Evolutionary conservation across 1,284 basidiomycete genomes (phyloP).

Genomic region (Hemileccinum hortonii): DNA sequence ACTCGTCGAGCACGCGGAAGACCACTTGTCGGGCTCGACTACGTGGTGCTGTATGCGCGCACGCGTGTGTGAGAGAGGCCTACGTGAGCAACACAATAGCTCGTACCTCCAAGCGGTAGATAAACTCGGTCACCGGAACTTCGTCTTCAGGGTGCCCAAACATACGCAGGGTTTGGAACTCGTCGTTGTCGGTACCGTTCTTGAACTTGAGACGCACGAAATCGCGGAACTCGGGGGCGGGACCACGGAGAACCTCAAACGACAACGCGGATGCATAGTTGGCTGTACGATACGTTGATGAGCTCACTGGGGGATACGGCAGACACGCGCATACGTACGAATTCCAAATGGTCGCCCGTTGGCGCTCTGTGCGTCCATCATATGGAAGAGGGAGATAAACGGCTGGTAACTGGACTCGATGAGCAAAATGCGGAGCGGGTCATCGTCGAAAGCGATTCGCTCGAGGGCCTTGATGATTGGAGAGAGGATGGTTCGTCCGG

Average conservation of each 20-base stretch:
- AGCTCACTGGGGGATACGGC: neutral
- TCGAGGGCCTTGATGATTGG: conserved; percentile 70
- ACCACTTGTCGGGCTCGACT: conserved; percentile 65
- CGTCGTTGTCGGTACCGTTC: conserved; percentile 66
- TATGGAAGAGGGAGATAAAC: conserved; percentile 81
- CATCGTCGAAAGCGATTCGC: conserved; percentile 72
- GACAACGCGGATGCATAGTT: conserved; percentile 76
- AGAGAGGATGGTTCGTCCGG: conserved; percentile 72
- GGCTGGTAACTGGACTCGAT: conserved; percentile 82
- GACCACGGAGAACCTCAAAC: conserved; percentile 73
- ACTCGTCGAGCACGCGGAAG: conserved; percentile 49
- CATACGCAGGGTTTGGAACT: conserved; percentile 59
- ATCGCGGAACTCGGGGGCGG: conserved; percentile 70
- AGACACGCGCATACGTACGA: conserved; percentile 43
- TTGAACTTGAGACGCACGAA: conserved; percentile 82
- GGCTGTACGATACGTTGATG: conserved; percentile 41
- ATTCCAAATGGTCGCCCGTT: conserved; percentile 60
- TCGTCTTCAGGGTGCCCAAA: conserved; percentile 61
- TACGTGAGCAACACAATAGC: too few species aligned
- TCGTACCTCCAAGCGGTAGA: conserved; percentile 67
- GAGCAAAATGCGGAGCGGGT: conserved; percentile 74
- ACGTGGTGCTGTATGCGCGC: conserved; percentile 47
- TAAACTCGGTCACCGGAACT: conserved; percentile 74
- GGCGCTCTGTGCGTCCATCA: conserved; percentile 56
- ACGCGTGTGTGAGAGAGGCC: neutral